Base-by-base conservation (phyloP, 2,329 filamentous ascomycete genomes). In the Nakataea oryzae region DNA sequence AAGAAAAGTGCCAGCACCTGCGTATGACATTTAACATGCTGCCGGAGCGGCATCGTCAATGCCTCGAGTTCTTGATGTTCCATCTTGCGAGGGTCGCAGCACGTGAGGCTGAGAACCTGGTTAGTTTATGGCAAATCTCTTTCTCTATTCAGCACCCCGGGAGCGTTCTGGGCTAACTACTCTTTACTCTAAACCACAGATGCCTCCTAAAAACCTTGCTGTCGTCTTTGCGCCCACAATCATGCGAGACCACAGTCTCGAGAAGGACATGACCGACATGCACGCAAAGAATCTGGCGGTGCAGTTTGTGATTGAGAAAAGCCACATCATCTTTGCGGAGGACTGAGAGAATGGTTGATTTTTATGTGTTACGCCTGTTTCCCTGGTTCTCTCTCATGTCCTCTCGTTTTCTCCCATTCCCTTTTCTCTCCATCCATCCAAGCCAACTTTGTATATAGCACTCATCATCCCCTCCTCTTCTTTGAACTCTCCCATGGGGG, bases 151-250 rank as follows among this genome's bases (percentile, higher is more conserved):
- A 11, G 14, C 27, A 5, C 1, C 30, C 56, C 3, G 3, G 5
- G 56, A 57, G 56, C 28, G 6, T 17, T 1, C 6, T 57, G 3
- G 28, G 14, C 58, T 60, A 50, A 64, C 62, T 50, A 71, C 66
- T 74, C 63, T 3, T 30, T 57, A 6, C n/a, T 3, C 29, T 57
- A 6, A 14, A 14, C 57, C 9, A 2, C 64, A 90, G 86, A 99
- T 99, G 95, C 96, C 91, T 28, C 90, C 93, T 62, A 90, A 96
- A 76, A 99, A 99, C 72, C 78, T 97, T 64, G 92, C 95, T 3
- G 95, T 99, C 55, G 95, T 99, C 50, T 99, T 99, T 72, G 95
- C 95, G 11, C 95, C 95, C 9, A 99, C 95, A 1, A 96, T 99
- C 68, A 96, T 99, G 91, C 86, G 93, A 68, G 92, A 96, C 62